Conservation (phyloP, 495 filamentous ascomycete genomes). For the Lasiosphaeria ovina region DNA sequence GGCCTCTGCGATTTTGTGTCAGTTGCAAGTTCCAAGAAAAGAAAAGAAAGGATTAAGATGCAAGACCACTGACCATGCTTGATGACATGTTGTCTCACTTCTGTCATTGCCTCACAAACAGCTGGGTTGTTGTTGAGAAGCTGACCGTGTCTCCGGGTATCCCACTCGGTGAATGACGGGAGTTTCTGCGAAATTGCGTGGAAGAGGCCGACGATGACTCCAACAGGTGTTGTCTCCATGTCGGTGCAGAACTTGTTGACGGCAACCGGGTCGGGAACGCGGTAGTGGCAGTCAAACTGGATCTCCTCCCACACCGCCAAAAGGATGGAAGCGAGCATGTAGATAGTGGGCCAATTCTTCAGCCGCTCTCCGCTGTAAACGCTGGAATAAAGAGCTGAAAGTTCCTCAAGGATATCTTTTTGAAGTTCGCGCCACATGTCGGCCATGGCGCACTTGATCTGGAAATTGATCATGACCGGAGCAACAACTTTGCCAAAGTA, state of each 20-base stretch:
- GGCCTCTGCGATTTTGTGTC: slow-evolving; percentile 40
- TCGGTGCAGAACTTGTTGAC: slow-evolving; percentile 91
- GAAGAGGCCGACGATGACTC: slow-evolving; percentile 92
- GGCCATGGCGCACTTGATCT: slow-evolving; percentile 91
- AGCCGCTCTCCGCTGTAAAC: slow-evolving; percentile 91
- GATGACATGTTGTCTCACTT: slow-evolving; percentile 82
- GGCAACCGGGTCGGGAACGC: slow-evolving; percentile 73
- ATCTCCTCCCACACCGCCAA: slow-evolving; percentile 95
- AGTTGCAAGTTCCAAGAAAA: slow-evolving; percentile 3
- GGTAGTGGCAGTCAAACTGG: slow-evolving; percentile 95
- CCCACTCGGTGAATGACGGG: slow-evolving; percentile 86
- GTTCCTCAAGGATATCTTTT: slow-evolving; percentile 89
- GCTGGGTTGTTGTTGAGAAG: slow-evolving; percentile 82
- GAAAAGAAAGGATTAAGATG: neutral
- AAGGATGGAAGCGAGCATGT: slow-evolving; percentile 86
- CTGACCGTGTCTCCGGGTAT: slow-evolving; percentile 81
- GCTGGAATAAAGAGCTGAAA: slow-evolving; percentile 83
- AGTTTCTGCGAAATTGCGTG: slow-evolving; percentile 93
- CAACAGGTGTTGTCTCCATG: slow-evolving; percentile 91
- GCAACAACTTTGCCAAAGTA: slow-evolving; percentile 85
- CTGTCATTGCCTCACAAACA: slow-evolving; percentile 90
- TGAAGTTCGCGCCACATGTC: slow-evolving; percentile 95
- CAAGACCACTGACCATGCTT: slow-evolving; percentile 70
- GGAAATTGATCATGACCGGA: slow-evolving; percentile 97
- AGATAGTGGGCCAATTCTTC: slow-evolving; percentile 97